These are phyloP conservation scores for Sugiyamaella floridensis DNA, from an alignment of 805 yeast genomes.

Conservation along the genomic window DNA sequence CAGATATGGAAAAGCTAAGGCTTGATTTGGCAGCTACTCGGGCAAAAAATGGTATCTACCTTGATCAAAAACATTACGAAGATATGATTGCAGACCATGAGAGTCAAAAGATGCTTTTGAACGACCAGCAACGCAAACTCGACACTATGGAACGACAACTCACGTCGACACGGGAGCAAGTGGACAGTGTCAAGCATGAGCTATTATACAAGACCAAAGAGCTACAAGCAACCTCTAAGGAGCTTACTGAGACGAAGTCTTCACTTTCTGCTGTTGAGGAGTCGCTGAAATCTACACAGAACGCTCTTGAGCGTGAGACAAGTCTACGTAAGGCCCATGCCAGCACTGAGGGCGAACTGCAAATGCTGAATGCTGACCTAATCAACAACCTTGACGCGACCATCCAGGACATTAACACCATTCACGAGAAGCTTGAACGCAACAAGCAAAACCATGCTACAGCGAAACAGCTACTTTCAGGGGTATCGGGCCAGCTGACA, in stretches of 20 bases:
- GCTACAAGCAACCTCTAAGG: slow-evolving; percentile 9
- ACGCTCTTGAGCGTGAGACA: slow-evolving; percentile 19
- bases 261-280: slow-evolving; percentile 2
- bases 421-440: slow-evolving; percentile 18
- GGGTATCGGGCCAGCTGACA: background rate
- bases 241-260: slow-evolving; percentile 4
- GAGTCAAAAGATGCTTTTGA: slow-evolving; percentile 43
- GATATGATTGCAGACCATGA: slow-evolving; percentile 42
- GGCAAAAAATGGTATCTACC: slow-evolving; percentile 57
- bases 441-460: slow-evolving; percentile 10
- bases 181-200: slow-evolving; percentile 15
- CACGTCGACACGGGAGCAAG: slow-evolving; percentile 31
- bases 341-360: slow-evolving; percentile 25
- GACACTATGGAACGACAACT: slow-evolving; percentile 45
- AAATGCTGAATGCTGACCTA: slow-evolving; percentile 21
- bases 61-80: slow-evolving; percentile 44
- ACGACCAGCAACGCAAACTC: slow-evolving; percentile 44
- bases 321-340: slow-evolving; percentile 24
- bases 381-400: slow-evolving; percentile 20
- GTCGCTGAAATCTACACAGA: slow-evolving; percentile 2
- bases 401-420: slow-evolving; percentile 14
- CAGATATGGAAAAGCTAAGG: slow-evolving; percentile 50
- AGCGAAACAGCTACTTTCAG: slow-evolving; percentile 1
- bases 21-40: slow-evolving; percentile 59
- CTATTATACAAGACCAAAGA: slow-evolving; percentile 9